Base-by-base conservation (phyloP, 225 moss, liverwort and hornwort species). In the Physcomitrellopsis africana region DNA sequence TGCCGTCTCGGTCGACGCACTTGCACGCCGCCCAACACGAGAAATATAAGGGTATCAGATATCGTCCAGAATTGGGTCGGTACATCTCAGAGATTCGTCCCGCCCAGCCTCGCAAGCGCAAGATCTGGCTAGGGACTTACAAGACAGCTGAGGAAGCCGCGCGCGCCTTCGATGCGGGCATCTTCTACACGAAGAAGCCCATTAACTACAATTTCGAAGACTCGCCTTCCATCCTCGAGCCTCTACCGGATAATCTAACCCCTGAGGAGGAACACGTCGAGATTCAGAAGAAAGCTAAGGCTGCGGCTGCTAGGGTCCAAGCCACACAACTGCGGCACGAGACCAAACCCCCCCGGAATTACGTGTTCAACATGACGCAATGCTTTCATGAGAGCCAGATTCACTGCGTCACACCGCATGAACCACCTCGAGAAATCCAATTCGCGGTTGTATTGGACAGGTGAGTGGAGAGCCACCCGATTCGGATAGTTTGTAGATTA, bases 101-200 rank as follows among this genome's bases (percentile, higher is more conserved):
- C 13, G 65, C 65, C 4, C 74, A 64, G 32, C 74, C 74, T 8
- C 52, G 54, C 22, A 74, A 74, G 18, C 74, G 74, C 13, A 74
- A 74, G 43, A 74, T 74, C 17, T 74, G 74, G 74, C 74, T 74
- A 8, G 74, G 74, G 7, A 74, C 74, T 2, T 74, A 74, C 65
- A 74, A 56, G 45, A 76, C 76, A 7, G 56, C 67, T 0, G 58
- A 66, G 19, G 76, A 76, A 54, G 76, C 76, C 1, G 76, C 76
- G 8, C 67, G 67, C 3, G 76, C 76, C 9, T 76, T 66, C 44
- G 76, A 76, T 29, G 76, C 76, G 5, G 76, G 76, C 5, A 76
- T 76, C 29, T 76, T 18, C 32, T 76, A 76, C 67, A 76, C 76
- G n/a, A 46, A 46, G 41, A 76, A 67, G 27, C 45, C 20, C 16